These are phyloP conservation scores for Bryoerythrophyllum caledonicum DNA, from an alignment of 225 moss, liverwort and hornwort species.

Conservation along the genomic window DNA sequence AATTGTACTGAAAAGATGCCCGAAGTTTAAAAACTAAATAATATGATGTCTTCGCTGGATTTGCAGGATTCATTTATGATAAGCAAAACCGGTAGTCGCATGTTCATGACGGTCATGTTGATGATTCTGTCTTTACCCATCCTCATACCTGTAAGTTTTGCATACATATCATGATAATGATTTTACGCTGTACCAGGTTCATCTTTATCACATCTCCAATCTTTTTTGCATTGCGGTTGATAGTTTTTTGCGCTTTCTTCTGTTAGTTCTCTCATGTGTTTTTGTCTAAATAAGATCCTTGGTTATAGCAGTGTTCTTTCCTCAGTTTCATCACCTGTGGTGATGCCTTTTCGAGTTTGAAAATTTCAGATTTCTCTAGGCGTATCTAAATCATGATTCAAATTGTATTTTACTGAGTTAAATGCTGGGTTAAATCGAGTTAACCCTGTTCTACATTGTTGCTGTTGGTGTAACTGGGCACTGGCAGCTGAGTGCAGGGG, in stretches of 20 bases:
- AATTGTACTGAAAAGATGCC: constrained; percentile 15
- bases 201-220: constrained; percentile 9
- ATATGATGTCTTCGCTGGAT: constrained; percentile 21
- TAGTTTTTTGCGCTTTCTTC: neutral
- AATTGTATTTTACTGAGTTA: constrained; percentile 7
- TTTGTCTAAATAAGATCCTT: neutral
- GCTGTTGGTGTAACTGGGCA: constrained; percentile 55
- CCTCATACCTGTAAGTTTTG: constrained; percentile 65
- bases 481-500: constrained; percentile 69
- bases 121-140: constrained; percentile 80
- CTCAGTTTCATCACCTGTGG: constrained; percentile 10
- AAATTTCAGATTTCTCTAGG: neutral
- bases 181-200: constrained; percentile 10
- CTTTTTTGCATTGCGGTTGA: constrained; percentile 13
- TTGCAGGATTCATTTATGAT: constrained; percentile 84
- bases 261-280: neutral
- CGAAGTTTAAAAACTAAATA: neutral
- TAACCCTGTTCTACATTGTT: constrained; percentile 35
- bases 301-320: constrained; percentile 1
- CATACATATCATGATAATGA: constrained; percentile 5
- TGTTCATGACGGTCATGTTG: constrained; percentile 89
- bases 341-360: constrained; percentile 12
- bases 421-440: constrained; percentile 17
- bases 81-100: constrained; percentile 75
- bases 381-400: neutral